Base-by-base conservation (phyloP, 1,284 basidiomycete species). In the Cutaneotrichosporon sp. region DNA sequence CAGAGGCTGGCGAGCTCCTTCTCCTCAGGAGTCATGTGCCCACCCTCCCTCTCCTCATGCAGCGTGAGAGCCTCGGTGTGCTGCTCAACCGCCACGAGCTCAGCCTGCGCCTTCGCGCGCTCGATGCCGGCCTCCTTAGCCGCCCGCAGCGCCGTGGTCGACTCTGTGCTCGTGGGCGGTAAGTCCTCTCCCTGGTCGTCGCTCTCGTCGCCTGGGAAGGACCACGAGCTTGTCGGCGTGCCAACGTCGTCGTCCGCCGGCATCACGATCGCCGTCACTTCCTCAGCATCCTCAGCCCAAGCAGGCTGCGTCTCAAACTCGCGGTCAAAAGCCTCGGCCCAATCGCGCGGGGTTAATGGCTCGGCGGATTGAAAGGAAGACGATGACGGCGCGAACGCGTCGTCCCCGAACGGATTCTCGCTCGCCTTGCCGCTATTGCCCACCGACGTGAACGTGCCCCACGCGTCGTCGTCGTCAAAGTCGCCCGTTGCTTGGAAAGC, bases 351-450 rank as follows among this genome's bases (percentile, higher is more conserved):
- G 1, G 76, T 77, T 14, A 80, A 22, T 67, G 76, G 62, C 62
- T 69, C 47, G 56, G 62, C 40, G 32, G 63, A 22, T 47, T 51
- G 56, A 46, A 61, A 65, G 7, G 65, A 36, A 9, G 56, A 18
- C 31, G 61, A 56, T 1, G 65, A 42, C 14, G 56, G n/a, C 40
- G 65, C 68, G 59, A 76, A 77, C 13, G 73, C 72, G 62, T 77
- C 75, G 64, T 77, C 76, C 30, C 70, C 77, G 58, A 80, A 80
- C 1, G 80, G 80, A 61, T 81, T 76, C 59, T 77, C 75, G 26
- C 69, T 62, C 10, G 64, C 55, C 13, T 64, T 62, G 38, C 58
- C 63, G 10, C 57, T 60, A 5, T 46, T 62, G 11, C 63, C 60
- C 10, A 69, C 72, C 14, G 74, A 71, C 13, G 68, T 68, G 66